Evolutionary conservation across 371 early-diverging fungal species (phyloP).

Genomic region (Mycotypha africana): DNA sequence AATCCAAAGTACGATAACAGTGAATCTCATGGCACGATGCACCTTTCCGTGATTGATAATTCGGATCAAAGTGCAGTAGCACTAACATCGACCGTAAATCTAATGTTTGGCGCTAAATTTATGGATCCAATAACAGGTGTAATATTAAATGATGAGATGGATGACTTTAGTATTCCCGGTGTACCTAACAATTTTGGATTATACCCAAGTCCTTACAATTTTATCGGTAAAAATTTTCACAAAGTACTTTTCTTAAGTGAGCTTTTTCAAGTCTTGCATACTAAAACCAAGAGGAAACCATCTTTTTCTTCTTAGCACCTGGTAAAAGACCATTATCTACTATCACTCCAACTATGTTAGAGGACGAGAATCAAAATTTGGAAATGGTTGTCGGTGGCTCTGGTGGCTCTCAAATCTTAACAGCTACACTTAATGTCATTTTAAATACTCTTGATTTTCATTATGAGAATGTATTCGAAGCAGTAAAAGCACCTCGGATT

Average conservation of each 20-base stretch:
- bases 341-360: conserved; percentile 83
- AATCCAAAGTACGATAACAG: conserved; percentile 67
- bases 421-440: conserved; percentile 76
- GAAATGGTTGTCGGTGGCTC: conserved; percentile 85
- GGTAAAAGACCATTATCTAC: conserved; percentile 93
- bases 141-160: conserved; percentile 97
- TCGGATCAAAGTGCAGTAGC: conserved; percentile 77
- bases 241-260: background rate
- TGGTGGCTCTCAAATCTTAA: conserved; percentile 94
- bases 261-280: no score
- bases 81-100: conserved; percentile 95
- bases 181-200: conserved; percentile 82
- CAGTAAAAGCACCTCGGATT: conserved; percentile 76
- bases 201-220: conserved; percentile 80
- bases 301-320: conserved; percentile 57
- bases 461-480: conserved; percentile 60
- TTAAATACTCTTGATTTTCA: conserved; percentile 72
- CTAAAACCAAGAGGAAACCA: no score
- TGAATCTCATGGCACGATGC: conserved; percentile 96
- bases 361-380: conserved; percentile 57
- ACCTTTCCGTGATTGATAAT: conserved; percentile 86
- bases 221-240: conserved; percentile 39
- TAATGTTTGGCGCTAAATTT: conserved; percentile 90
- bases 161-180: conserved; percentile 95
- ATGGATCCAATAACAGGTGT: conserved; percentile 95